These are phyloP conservation scores for Sclerospora graminicola DNA, from an alignment of 352 stramenopile species.

Conservation along the genomic window DNA sequence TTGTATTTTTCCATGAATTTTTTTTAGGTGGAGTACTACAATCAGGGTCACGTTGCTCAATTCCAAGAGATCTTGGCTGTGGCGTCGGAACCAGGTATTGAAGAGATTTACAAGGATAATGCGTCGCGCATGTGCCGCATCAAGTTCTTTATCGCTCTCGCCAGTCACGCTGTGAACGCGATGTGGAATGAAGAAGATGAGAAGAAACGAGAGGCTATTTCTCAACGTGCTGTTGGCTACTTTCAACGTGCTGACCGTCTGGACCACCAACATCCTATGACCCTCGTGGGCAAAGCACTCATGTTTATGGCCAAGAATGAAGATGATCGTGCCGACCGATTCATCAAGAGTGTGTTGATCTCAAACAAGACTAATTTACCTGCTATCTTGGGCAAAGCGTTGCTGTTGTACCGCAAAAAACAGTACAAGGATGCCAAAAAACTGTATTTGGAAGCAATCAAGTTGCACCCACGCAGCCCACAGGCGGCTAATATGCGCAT, in stretches of 20 bases:
- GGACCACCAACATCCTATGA: constrained; percentile 85
- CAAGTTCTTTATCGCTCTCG: constrained; percentile 85
- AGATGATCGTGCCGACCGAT: constrained; percentile 84
- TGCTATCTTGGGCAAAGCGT: constrained; percentile 74
- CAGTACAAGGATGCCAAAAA: constrained; percentile 88
- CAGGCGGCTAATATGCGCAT: constrained; percentile 88
- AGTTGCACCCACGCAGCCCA: constrained; percentile 86
- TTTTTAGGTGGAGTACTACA: constrained; percentile 80
- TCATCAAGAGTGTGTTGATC: constrained; percentile 88
- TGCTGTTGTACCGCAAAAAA: constrained; percentile 83
- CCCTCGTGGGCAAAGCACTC: constrained; percentile 84
- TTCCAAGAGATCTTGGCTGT: constrained; percentile 83
- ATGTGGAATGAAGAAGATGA: constrained; percentile 88
- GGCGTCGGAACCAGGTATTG: constrained; percentile 69
- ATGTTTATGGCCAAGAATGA: constrained; percentile 91
- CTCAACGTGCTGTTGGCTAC: constrained; percentile 70
- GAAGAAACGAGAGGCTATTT: constrained; percentile 74
- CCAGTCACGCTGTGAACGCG: constrained; percentile 74
- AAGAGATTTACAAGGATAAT: constrained; percentile 85
- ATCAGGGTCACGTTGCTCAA: constrained; percentile 64
- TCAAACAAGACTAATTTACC: constrained; percentile 83
- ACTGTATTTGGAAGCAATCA: constrained; percentile 91
- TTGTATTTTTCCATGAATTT: background rate
- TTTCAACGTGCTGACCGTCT: constrained; percentile 83
- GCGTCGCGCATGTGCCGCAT: constrained; percentile 76